These are phyloP conservation scores for Beauveria sp. DNA, from an alignment of 2,329 filamentous ascomycete species.

Conservation along the genomic window DNA sequence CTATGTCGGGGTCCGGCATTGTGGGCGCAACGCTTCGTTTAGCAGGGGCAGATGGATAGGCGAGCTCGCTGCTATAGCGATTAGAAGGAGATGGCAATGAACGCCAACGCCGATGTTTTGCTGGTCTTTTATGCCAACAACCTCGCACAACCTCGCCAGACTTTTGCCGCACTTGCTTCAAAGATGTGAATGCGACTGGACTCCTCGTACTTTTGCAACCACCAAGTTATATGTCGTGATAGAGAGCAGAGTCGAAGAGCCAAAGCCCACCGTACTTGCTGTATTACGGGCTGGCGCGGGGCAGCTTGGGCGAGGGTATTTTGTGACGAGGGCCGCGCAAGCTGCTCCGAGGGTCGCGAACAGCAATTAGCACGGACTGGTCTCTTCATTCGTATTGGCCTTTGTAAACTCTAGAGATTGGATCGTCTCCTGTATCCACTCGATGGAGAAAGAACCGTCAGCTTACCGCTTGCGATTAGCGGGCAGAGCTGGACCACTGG, in stretches of 20 bases:
- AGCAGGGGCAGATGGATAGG: too few relatives aligned
- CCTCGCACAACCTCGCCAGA: background rate
- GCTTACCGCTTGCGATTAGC: background rate
- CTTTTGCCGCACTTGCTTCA: too few relatives aligned
- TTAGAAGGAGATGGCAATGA: too few relatives aligned
- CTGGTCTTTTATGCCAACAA: background rate
- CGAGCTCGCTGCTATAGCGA: too few relatives aligned
- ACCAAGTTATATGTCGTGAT: background rate
- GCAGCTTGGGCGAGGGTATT: background rate
- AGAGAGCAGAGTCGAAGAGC: background rate
- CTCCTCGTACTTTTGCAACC: background rate
- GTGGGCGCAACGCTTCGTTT: background rate
- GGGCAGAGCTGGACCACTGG: background rate
- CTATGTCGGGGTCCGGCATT: constrained; percentile 11
- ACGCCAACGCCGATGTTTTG: background rate
- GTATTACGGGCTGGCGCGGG: background rate
- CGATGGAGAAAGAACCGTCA: background rate
- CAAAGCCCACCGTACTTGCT: background rate
- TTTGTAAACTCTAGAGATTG: too few relatives aligned
- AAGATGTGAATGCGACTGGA: background rate
- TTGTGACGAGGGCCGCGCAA: background rate
- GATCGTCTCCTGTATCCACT: too few relatives aligned
- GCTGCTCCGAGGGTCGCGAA: too few relatives aligned
- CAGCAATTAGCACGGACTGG: background rate
- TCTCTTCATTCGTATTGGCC: background rate